Conservation (phyloP, 169 alveolate species). For the Perkinsus marinus region DNA sequence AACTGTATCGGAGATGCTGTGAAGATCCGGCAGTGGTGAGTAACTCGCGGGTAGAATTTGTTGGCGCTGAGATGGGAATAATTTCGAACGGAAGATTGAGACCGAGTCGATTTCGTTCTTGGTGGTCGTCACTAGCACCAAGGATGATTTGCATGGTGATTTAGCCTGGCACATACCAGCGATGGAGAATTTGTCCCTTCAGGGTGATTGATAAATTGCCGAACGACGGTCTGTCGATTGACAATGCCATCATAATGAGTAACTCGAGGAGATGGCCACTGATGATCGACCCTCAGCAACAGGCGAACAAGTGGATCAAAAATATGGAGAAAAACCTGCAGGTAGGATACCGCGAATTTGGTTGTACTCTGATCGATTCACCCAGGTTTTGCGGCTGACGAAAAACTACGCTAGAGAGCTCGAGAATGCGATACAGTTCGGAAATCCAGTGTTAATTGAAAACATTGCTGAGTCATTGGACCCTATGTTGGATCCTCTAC, state of each 20-base stretch:
- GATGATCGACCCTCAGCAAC: conserved; percentile 81
- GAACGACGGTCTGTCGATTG: conserved; percentile 70
- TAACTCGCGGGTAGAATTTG: too few relatives aligned
- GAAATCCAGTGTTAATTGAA: conserved; percentile 77
- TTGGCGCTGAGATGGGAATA: too few relatives aligned
- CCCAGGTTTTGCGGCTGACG: conserved; percentile 66
- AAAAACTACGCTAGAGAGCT: conserved; percentile 58
- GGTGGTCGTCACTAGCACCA: too few relatives aligned
- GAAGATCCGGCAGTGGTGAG: conserved; percentile 63
- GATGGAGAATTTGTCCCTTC: too few relatives aligned
- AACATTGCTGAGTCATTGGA: conserved; percentile 79
- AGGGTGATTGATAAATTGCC: conserved; percentile 73
- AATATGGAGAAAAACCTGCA: conserved; percentile 66
- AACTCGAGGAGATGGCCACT: conserved; percentile 76
- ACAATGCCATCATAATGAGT: conserved; percentile 76
- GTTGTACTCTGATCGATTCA: too few relatives aligned
- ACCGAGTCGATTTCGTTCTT: too few relatives aligned
- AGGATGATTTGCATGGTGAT: too few relatives aligned
- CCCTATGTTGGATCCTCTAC: conserved; percentile 76
- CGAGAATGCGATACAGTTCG: conserved; percentile 75
- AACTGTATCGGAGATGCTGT: too few relatives aligned
- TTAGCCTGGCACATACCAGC: too few relatives aligned
- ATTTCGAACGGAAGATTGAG: too few relatives aligned
- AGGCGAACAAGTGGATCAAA: conserved; percentile 74
- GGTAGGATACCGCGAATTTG: too few relatives aligned